Evolutionary conservation across 148 eudicot species (phyloP).

Genomic region (Euryodendron excelsum): DNA sequence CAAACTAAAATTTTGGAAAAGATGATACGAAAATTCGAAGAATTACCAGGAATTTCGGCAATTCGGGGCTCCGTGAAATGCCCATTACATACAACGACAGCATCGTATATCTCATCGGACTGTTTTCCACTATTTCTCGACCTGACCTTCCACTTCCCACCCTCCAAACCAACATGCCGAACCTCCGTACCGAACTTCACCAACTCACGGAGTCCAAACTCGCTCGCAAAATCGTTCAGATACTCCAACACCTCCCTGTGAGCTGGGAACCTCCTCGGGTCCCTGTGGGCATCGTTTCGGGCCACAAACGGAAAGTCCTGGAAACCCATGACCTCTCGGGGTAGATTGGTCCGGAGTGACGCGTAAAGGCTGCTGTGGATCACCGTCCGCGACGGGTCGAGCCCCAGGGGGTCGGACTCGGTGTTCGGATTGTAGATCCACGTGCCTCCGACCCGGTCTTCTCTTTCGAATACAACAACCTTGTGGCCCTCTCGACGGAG

Average conservation of each 20-base stretch:
- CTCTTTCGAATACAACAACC: slow-evolving; percentile 71
- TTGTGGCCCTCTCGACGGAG: slow-evolving; percentile 72
- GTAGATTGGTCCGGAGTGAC: slow-evolving; percentile 79
- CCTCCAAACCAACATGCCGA: slow-evolving; percentile 42
- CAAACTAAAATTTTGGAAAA: neutral
- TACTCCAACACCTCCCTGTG: slow-evolving; percentile 81
- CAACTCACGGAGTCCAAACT: slow-evolving; percentile 57
- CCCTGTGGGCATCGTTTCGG: slow-evolving; percentile 42
- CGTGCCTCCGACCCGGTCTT: slow-evolving; percentile 56
- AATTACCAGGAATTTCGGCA: slow-evolving; percentile 81
- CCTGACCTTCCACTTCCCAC: slow-evolving; percentile 60
- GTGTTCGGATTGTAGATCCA: slow-evolving; percentile 64
- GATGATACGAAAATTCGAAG: neutral
- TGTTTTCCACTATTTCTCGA: slow-evolving; percentile 32
- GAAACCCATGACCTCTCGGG: slow-evolving; percentile 81
- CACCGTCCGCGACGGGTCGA: slow-evolving; percentile 46
- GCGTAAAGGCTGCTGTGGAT: slow-evolving; percentile 74
- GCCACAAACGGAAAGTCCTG: slow-evolving; percentile 69
- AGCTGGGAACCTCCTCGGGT: slow-evolving; percentile 79
- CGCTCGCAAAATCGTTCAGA: slow-evolving; percentile 56
- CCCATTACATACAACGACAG: slow-evolving; percentile 90
- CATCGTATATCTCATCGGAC: slow-evolving; percentile 70
- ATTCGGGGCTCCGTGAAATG: slow-evolving; percentile 84
- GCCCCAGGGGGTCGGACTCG: slow-evolving; percentile 72
- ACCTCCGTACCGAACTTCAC: slow-evolving; percentile 65